These are phyloP conservation scores for Chrysanthemum makinoi DNA, from an alignment of 129 eudicot species.

Conservation along the genomic window DNA sequence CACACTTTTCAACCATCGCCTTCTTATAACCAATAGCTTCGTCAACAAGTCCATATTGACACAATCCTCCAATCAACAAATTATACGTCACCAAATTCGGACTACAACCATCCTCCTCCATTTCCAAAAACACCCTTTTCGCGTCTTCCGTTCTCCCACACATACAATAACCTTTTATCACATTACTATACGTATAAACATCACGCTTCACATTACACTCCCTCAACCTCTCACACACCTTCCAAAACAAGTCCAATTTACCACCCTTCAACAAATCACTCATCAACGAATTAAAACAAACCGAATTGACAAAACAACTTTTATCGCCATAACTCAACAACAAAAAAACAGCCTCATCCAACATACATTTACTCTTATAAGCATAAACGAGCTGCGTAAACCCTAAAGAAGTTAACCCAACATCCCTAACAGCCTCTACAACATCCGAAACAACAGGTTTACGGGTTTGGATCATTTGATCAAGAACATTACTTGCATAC, in stretches of 20 bases:
- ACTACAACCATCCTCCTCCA: conserved; percentile 25
- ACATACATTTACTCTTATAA: conserved; percentile 26
- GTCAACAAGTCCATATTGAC: conserved; percentile 30
- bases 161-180: conserved; percentile 35
- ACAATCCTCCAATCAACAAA: conserved; percentile 23
- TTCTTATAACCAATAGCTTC: conserved; percentile 36
- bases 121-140: conserved; percentile 33
- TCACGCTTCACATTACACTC: conserved; percentile 24
- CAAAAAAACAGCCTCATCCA: conserved; percentile 30
- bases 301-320: conserved; percentile 12
- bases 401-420: conserved; percentile 18
- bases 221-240: conserved; percentile 24
- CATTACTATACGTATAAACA: conserved; percentile 31
- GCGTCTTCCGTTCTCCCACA: conserved; percentile 35
- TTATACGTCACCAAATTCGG: conserved; percentile 30
- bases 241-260: conserved; percentile 41
- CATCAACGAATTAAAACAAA: conserved; percentile 35
- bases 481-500: conserved; percentile 25
- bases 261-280: conserved; percentile 36
- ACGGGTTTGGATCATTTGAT: conserved; percentile 24
- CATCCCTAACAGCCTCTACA: conserved; percentile 14
- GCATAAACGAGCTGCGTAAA: conserved; percentile 34
- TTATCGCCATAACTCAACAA: conserved; percentile 1
- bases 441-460: conserved; percentile 11
- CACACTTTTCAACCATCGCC: conserved; percentile 32